Conservation (phyloP, 768 basidiomycete genomes). For the Leucosporidium creatinivorum region DNA sequence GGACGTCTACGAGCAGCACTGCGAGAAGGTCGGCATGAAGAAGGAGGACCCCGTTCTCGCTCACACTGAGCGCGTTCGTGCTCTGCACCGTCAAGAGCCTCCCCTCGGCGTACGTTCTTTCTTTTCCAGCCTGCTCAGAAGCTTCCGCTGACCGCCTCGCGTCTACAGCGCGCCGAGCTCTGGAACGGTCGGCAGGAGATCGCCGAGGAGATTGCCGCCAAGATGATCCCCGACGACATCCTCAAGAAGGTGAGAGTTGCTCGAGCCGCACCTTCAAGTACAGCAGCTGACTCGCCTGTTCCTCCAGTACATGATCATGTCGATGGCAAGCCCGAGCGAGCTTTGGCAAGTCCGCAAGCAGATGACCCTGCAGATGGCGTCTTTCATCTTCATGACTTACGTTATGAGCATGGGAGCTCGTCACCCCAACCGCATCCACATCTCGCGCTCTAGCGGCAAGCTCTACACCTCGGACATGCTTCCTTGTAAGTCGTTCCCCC, state of each 20-base stretch:
- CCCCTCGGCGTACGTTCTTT: constrained; percentile 8
- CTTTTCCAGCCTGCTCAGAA: constrained; percentile 37
- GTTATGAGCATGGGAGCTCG: constrained; percentile 75
- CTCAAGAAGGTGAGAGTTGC: constrained; percentile 62
- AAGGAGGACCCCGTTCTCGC: constrained; percentile 82
- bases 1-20: constrained; percentile 89
- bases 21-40: constrained; percentile 62
- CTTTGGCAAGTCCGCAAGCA: constrained; percentile 97
- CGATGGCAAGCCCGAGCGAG: constrained; percentile 73
- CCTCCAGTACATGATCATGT: constrained; percentile 78
- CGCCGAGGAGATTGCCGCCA: constrained; percentile 74
- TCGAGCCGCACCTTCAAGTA: background rate
- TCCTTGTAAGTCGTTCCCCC: constrained; percentile 54
- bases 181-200: constrained; percentile 55
- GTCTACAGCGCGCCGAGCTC: constrained; percentile 53
- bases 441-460: constrained; percentile 81
- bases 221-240: constrained; percentile 83
- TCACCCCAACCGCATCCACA: constrained; percentile 71
- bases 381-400: constrained; percentile 86
- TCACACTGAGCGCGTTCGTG: constrained; percentile 70
- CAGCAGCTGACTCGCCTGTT: constrained; percentile 1
- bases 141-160: constrained; percentile 42
- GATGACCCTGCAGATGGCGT: constrained; percentile 81
- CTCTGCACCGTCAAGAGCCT: constrained; percentile 17
- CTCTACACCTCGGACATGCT: constrained; percentile 89